Evolutionary conservation across 306 rosid species (phyloP).

Genomic region (Carpinus viminea): DNA sequence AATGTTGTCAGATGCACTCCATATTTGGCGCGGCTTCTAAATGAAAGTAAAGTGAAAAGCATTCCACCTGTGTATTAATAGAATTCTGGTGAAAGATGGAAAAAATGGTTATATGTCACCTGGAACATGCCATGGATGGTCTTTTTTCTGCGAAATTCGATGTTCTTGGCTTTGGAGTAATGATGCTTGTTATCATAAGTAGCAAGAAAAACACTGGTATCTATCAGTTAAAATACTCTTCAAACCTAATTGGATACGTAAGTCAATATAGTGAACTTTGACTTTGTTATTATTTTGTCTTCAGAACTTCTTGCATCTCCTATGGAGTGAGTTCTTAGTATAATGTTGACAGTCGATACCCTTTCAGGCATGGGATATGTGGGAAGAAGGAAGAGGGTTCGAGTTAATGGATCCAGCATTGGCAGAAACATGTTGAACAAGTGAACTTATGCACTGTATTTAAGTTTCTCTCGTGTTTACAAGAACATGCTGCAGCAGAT

Average conservation of each 20-base stretch:
- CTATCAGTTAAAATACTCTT: neutral
- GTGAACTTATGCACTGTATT: neutral
- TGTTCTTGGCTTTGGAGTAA: conserved; percentile 22
- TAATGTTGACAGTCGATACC: neutral
- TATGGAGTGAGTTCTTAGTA: neutral
- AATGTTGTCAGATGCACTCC: neutral
- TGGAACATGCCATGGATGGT: conserved; percentile 21
- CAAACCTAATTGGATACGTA: conserved; percentile 22
- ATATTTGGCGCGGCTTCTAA: neutral
- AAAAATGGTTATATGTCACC: conserved; percentile 24
- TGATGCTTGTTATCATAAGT: conserved; percentile 19
- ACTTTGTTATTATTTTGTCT: neutral
- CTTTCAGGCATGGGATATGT: neutral
- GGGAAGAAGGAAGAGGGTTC: conserved; percentile 14
- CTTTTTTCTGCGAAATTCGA: conserved; percentile 25
- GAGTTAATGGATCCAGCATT: conserved; percentile 21
- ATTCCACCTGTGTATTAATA: neutral
- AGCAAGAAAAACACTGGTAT: conserved; percentile 5
- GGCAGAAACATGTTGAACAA: neutral
- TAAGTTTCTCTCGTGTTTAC: conserved; percentile 22
- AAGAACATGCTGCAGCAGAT: conserved; percentile 18
- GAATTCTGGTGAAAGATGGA: neutral
- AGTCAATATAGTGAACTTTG: neutral
- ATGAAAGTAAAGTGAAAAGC: neutral
- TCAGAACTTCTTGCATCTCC: neutral